Evolutionary conservation across 1,139 yeast genomes (phyloP).

Genomic region (Lodderomyces margitis): DNA sequence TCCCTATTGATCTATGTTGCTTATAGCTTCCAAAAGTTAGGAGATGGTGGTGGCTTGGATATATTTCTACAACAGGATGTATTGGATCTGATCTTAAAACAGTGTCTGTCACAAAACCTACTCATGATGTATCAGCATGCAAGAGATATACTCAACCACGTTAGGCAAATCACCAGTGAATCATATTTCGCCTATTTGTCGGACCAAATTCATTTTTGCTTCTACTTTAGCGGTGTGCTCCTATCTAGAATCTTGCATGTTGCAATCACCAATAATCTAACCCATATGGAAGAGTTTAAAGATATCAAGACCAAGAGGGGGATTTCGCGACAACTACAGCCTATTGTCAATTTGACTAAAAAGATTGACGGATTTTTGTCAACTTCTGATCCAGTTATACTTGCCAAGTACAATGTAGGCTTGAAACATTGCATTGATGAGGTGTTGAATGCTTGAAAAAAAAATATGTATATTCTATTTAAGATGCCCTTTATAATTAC

Average conservation of each 20-base stretch:
- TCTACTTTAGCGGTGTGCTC: slow-evolving; percentile 50
- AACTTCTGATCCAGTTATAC: slow-evolving; percentile 21
- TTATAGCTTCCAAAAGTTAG: slow-evolving; percentile 24
- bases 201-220: slow-evolving; percentile 64
- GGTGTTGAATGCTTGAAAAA: neutral
- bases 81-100: slow-evolving; percentile 18
- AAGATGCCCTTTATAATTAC: slow-evolving; percentile 52
- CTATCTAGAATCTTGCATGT: slow-evolving; percentile 29
- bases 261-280: slow-evolving; percentile 4
- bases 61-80: neutral
- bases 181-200: slow-evolving; percentile 66
- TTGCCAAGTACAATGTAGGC: slow-evolving; percentile 30
- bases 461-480: slow-evolving; percentile 20
- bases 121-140: slow-evolving; percentile 34
- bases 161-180: slow-evolving; percentile 48
- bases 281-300: neutral
- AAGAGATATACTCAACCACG: slow-evolving; percentile 40
- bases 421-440: slow-evolving; percentile 17
- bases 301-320: neutral
- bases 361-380: slow-evolving; percentile 1
- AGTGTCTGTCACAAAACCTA: slow-evolving; percentile 13
- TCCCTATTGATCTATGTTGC: slow-evolving; percentile 46
- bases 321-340: neutral
- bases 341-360: neutral
- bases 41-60: neutral